Conservation (phyloP, 164 flowering plant genomes). For the Annona cherimola region DNA sequence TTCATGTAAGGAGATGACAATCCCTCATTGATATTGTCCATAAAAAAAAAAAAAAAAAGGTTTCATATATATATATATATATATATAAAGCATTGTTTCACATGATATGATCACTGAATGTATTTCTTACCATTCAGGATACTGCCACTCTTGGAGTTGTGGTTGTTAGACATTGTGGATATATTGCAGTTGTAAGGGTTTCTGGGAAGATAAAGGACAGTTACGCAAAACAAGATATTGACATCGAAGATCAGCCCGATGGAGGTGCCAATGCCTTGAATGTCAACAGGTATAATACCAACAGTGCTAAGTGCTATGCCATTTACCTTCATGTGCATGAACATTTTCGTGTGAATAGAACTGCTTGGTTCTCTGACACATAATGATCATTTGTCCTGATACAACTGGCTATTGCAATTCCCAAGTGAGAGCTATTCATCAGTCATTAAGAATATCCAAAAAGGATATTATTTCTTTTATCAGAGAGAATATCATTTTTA, state of each 20-base stretch:
- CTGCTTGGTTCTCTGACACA: background rate
- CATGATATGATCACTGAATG: slow-evolving; percentile 9
- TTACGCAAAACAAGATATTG: slow-evolving; percentile 34
- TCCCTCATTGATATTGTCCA: background rate
- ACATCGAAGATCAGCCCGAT: slow-evolving; percentile 71
- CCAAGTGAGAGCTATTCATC: too few species aligned
- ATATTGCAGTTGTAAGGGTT: slow-evolving; percentile 63
- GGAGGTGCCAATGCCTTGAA: slow-evolving; percentile 93
- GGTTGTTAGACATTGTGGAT: slow-evolving; percentile 63
- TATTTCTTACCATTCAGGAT: slow-evolving; percentile 49
- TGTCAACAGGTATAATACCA: slow-evolving; percentile 49
- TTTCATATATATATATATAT: background rate
- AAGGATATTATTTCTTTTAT: too few species aligned
- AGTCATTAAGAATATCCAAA: too few species aligned
- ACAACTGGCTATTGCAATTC: background rate
- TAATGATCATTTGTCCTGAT: background rate
- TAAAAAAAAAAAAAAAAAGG: background rate
- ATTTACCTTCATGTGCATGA: background rate
- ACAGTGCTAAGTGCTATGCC: background rate
- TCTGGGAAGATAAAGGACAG: slow-evolving; percentile 38
- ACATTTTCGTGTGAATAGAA: background rate
- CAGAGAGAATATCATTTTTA: too few species aligned
- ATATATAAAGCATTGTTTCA: background rate
- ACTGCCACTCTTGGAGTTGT: slow-evolving; percentile 60
- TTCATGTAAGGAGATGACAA: slow-evolving; percentile 58